phyloP scores from a whole-genome alignment of 2,329 filamentous ascomycete genomes.

The Colletotrichum tropicale region DNA sequence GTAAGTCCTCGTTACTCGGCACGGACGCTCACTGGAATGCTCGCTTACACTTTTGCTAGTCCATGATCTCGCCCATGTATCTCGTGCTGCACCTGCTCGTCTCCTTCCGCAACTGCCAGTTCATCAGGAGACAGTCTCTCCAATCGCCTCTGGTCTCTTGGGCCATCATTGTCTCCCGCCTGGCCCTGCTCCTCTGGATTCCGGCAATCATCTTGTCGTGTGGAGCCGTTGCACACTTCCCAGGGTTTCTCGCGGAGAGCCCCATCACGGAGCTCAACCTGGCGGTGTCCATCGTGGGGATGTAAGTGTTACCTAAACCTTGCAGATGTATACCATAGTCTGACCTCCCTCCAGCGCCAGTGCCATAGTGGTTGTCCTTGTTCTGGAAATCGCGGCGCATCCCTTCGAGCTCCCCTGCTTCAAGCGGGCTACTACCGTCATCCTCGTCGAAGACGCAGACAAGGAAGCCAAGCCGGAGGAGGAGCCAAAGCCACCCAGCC shows the following conservation, averaged over 20 bases:
- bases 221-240: conserved; percentile 25
- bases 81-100: conserved; percentile 33
- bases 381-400: conserved; percentile 23
- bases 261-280: conserved; percentile 24
- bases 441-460: conserved; percentile 10
- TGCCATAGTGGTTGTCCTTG: conserved; percentile 19
- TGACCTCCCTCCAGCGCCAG: background rate
- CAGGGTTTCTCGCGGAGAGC: conserved; percentile 24
- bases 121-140: conserved; percentile 24
- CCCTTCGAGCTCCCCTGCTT: conserved; percentile 27
- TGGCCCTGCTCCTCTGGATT: conserved; percentile 30
- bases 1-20: background rate
- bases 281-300: conserved; percentile 27
- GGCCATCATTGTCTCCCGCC: conserved; percentile 29
- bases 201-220: conserved; percentile 26
- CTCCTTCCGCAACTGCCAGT: conserved; percentile 24
- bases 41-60: conserved; percentile 19
- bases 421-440: conserved; percentile 1
- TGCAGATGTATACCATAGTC: background rate
- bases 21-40: background rate
- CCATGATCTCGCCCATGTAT: conserved; percentile 33
- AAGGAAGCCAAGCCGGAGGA: conserved; percentile 17
- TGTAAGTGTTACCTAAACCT: conserved; percentile 18
- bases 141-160: conserved; percentile 35
- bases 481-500: background rate